Evolutionary conservation across 2,329 filamentous ascomycete species (phyloP), one percentile per base, ranked within the genome.

Genomic region (Penicillium corylophilum): DNA sequence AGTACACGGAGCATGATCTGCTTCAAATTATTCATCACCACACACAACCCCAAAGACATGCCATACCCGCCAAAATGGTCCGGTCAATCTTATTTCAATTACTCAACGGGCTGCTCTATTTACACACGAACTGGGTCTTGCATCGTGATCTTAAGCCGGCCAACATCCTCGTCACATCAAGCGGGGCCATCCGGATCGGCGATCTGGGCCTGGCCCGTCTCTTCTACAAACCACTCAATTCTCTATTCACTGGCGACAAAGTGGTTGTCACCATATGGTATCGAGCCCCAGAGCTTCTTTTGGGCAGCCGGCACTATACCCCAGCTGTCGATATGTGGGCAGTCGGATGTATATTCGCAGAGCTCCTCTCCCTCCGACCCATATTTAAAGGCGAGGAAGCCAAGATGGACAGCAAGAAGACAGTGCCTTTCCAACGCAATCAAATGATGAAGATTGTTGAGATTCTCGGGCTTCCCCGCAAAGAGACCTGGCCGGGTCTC

Each of bases 231-330:
- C 94, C 94, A 0, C 77, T 97, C 1, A 90, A 95, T 65, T 90
- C 89, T 0, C 82, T 99, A 1, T 99, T 94, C 72, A 89, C 85
- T 16, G 94, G 94, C 46, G 94, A 99, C 64, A 99, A 99, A 70
- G 94, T 99, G 2, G 94, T 99, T 46, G 94, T 99, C 13, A 99
- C 94, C 0, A 99, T 99, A 57, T 99, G 94, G 94, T 99, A 99
- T 66, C 89, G 94, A 20, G 94, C 94, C 0, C 94, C 94, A 0
- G 94, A 99, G 71, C 80, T 99, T 4, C 83, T 99, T 1, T 83
- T 99, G 3, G 94, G 94, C 2, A 90, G 87, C 44, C 83, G 89
- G n/a, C 94, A 99, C 71, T 99, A 99, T 74, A 97, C 94, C 0
- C 92, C 94, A 0, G 93, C 94, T 20, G 90, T 99, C 59, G 94